A percentile compares a stretch with the other conserved stretches of the same genome.
These are phyloP conservation scores for Jamesozyma gamospora DNA, from an alignment of 805 yeast genomes.

Conservation along the genomic window DNA sequence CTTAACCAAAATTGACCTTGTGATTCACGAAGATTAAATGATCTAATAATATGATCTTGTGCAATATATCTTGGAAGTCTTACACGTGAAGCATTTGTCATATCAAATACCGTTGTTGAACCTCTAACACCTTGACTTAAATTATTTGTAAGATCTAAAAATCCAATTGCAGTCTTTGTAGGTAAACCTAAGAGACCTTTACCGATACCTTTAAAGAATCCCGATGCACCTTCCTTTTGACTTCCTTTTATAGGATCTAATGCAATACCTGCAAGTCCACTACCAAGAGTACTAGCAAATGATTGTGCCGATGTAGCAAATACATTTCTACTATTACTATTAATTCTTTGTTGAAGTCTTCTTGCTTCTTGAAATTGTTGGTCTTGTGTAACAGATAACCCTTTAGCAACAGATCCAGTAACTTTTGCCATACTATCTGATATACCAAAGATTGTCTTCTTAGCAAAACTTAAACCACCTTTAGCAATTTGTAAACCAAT, in stretches of 20 bases:
- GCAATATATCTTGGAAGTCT: constrained; percentile 74
- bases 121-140: constrained; percentile 89
- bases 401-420: constrained; percentile 91
- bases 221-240: constrained; percentile 75
- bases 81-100: constrained; percentile 63
- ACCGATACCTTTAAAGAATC: constrained; percentile 89
- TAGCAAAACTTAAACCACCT: constrained; percentile 89
- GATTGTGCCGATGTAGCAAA: constrained; percentile 81
- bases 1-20: constrained; percentile 93
- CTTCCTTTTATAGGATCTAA: constrained; percentile 88
- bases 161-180: constrained; percentile 91
- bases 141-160: constrained; percentile 85
- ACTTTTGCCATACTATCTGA: constrained; percentile 89
- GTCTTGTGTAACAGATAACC: constrained; percentile 84
- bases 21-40: constrained; percentile 72
- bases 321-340: constrained; percentile 77
- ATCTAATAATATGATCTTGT: constrained; percentile 59
- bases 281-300: constrained; percentile 72
- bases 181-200: constrained; percentile 93
- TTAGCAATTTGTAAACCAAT: constrained; percentile 91
- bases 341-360: constrained; percentile 61
- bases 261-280: constrained; percentile 87
- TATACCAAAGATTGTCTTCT: constrained; percentile 89
- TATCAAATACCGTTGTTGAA: constrained; percentile 84
- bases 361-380: constrained; percentile 73